Conservation (phyloP, 2,329 filamentous ascomycete genomes). For the Lachnellula hyalina region DNA sequence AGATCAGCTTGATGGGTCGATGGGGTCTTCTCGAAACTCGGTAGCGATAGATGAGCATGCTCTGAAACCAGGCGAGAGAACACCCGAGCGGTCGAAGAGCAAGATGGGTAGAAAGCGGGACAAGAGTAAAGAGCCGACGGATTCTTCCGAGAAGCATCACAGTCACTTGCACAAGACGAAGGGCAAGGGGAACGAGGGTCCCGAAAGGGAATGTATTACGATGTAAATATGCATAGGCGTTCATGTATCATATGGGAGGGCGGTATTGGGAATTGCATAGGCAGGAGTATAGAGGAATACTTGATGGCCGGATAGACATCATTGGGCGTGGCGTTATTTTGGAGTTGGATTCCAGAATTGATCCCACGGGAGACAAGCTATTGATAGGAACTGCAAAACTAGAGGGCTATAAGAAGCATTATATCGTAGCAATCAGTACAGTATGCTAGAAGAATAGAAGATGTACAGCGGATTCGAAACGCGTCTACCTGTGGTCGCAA, state of each 20-base stretch:
- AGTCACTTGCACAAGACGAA: constrained; percentile 21
- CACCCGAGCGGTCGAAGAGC: constrained; percentile 12
- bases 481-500: background rate
- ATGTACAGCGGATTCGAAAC: no score
- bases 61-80: constrained; percentile 8
- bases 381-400: constrained; percentile 5
- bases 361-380: background rate
- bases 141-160: constrained; percentile 21
- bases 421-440: background rate
- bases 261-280: constrained; percentile 2
- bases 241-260: background rate
- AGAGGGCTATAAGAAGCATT: background rate
- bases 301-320: background rate
- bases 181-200: constrained; percentile 28
- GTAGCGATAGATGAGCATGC: constrained; percentile 10
- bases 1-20: background rate
- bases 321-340: background rate
- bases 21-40: constrained; percentile 4
- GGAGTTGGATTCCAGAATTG: background rate
- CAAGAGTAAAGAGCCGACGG: constrained; percentile 22
- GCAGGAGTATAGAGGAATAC: background rate
- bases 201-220: constrained; percentile 45
- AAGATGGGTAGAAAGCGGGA: constrained; percentile 25
- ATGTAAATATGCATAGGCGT: constrained; percentile 34
- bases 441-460: no score